Evolutionary conservation across 768 basidiomycete genomes (phyloP).

Genomic region (Trametes punicea): DNA sequence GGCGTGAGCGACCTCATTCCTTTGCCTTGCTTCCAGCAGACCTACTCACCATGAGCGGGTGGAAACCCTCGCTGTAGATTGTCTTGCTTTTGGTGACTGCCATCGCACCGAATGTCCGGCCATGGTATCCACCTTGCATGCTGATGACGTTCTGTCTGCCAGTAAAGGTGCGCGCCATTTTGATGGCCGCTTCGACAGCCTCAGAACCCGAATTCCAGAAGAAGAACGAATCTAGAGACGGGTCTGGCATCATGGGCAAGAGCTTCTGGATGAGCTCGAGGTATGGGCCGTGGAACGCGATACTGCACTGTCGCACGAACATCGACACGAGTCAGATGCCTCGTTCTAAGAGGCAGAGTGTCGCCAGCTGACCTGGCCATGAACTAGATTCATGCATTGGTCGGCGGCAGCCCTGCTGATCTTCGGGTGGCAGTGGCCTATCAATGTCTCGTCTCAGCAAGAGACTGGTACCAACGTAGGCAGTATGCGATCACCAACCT

Average conservation of each 20-base stretch:
- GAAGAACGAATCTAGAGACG: conserved; percentile 92
- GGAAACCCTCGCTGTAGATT: conserved; percentile 73
- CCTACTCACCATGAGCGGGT: conserved; percentile 74
- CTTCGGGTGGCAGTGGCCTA: conserved; percentile 85
- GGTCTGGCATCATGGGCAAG: conserved; percentile 85
- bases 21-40: background rate
- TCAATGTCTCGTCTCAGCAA: background rate
- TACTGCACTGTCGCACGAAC: conserved; percentile 61
- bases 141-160: conserved; percentile 83
- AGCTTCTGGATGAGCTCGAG: conserved; percentile 82
- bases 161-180: conserved; percentile 79
- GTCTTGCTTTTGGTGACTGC: conserved; percentile 94
- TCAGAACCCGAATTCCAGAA: conserved; percentile 97
- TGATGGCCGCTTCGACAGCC: conserved; percentile 86
- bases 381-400: conserved; percentile 78
- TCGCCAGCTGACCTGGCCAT: conserved; percentile 67
- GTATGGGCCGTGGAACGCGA: conserved; percentile 84
- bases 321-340: background rate
- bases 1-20: background rate
- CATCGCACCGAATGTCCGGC: conserved; percentile 91
- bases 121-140: conserved; percentile 93
- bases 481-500: conserved; percentile 43
- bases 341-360: no score
- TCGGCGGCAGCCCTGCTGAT: conserved; percentile 87
- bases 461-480: no score